Evolutionary conservation across 768 basidiomycete genomes (phyloP).

Genomic region (Mycena albidolilacea): DNA sequence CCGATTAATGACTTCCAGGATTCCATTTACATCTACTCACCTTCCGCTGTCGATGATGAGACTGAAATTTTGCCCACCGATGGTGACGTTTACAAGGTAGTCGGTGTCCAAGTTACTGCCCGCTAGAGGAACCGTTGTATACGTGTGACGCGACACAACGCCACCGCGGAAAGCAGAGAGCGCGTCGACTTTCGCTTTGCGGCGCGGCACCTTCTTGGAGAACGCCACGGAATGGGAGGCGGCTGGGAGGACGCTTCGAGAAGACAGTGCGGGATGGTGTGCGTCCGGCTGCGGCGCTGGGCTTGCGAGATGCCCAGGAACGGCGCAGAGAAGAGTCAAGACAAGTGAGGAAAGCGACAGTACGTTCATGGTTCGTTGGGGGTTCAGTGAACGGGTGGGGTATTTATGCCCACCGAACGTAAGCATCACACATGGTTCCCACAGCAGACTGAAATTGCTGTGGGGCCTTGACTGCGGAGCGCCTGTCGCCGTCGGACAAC

Average conservation of each 20-base stretch:
- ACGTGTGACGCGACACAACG: neutral
- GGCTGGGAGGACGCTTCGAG: neutral
- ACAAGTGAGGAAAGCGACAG: neutral
- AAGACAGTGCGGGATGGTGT: neutral
- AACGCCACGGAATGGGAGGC: neutral
- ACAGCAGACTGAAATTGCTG: neutral
- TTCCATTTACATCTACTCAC: constrained; percentile 10
- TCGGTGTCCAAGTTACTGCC: neutral
- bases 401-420: neutral
- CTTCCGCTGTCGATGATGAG: constrained; percentile 40
- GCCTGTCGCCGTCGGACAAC: too few relatives aligned
- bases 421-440: neutral
- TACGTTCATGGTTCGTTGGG: neutral
- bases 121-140: neutral
- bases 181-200: neutral
- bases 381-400: neutral
- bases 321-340: neutral
- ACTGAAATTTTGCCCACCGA: constrained; percentile 35
- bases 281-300: neutral
- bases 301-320: neutral
- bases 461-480: too few relatives aligned
- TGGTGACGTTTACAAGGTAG: constrained; percentile 24
- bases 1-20: neutral
- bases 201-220: constrained; percentile 4
- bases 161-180: neutral